Evolutionary conservation across 441 rosid species (phyloP).

Genomic region (Iberis amara): DNA sequence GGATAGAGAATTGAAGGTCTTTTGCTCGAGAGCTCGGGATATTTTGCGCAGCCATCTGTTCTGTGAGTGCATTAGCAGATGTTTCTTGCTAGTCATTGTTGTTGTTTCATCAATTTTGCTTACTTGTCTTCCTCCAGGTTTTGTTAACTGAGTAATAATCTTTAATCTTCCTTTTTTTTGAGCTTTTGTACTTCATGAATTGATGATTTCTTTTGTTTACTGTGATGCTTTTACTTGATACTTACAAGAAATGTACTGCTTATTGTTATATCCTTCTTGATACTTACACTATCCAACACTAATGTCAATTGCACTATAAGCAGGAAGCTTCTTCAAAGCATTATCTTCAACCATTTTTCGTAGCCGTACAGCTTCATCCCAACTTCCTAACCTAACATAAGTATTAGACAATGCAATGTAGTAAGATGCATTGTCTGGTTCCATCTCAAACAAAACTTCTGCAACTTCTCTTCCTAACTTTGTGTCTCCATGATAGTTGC

Average conservation of each 20-base stretch:
- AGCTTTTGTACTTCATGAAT: background rate
- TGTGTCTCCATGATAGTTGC: constrained; percentile 38
- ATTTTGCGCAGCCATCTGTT: constrained; percentile 14
- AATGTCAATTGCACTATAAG: constrained; percentile 37
- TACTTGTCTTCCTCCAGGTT: constrained; percentile 3
- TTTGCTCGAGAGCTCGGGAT: constrained; percentile 17
- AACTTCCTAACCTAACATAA: constrained; percentile 37
- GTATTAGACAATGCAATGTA: constrained; percentile 43
- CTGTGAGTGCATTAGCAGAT: constrained; percentile 9
- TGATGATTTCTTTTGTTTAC: constrained; percentile 1
- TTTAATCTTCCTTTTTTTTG: background rate
- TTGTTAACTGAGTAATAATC: constrained; percentile 21
- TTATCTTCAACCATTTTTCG: constrained; percentile 33
- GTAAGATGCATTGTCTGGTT: constrained; percentile 41
- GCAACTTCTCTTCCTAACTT: constrained; percentile 43
- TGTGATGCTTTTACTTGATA: constrained; percentile 5
- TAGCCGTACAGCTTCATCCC: constrained; percentile 45
- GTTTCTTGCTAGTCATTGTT: constrained; percentile 15
- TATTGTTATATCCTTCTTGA: too few species aligned
- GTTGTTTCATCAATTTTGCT: constrained; percentile 29
- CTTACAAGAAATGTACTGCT: constrained; percentile 1
- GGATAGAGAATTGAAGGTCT: constrained; percentile 16
- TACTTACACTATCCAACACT: constrained; percentile 1
- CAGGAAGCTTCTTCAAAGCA: constrained; percentile 37
- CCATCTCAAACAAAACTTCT: constrained; percentile 40